Base-by-base conservation (phyloP, 495 filamentous ascomycete genomes). In the Tetracladium setigerum region DNA sequence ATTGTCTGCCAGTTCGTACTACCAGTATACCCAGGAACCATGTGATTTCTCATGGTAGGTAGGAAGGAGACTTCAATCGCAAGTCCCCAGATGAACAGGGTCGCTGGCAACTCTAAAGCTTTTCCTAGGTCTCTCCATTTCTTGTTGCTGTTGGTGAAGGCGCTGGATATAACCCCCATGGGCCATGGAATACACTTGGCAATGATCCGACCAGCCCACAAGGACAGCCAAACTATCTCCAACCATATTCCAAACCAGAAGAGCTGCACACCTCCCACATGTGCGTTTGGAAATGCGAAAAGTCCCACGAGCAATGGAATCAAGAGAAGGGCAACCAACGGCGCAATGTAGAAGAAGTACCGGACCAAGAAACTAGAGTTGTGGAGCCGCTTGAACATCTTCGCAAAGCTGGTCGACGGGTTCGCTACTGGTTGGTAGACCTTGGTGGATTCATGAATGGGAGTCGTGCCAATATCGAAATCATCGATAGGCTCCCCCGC, bases 161-260 rank as follows among this genome's bases (percentile, higher is more conserved):
- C 69, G 59, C 84, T 87, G 18, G 87, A 78, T 19, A 87, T 46
- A 4, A 86, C 49, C 9, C 79, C 76, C 17, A 92, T 72, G 0
- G 75, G 60, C 34, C 67, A 74, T 3, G 92, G 91, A 38, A 96
- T 68, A 36, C 76, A 72, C 58, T 90, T 85, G 5, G 86, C 79
- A 9, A 87, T 65, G 42, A 96, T 84, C 66, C 85, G 61, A 0
- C 83, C 83, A 19, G 80, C 84, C 92, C 92, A 97, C 0, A 96
- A 69, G 2, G 88, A 87, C 35, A 95, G 67, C 91, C 91, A 97
- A 36, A 96, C 78, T 18, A 95, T 83, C 62, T 95, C 86, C 38
- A 97, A 71, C 91, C 91, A 97, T 39, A 96, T 86, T 36, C 85
- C 82, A 52, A 97, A 96, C 91, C 91, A 97, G 41, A 88, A 67